Evolutionary conservation across 371 early-diverging fungal genomes (phyloP), one percentile per base, ranked within the genome.

Genomic region (Mortierella sp.): DNA sequence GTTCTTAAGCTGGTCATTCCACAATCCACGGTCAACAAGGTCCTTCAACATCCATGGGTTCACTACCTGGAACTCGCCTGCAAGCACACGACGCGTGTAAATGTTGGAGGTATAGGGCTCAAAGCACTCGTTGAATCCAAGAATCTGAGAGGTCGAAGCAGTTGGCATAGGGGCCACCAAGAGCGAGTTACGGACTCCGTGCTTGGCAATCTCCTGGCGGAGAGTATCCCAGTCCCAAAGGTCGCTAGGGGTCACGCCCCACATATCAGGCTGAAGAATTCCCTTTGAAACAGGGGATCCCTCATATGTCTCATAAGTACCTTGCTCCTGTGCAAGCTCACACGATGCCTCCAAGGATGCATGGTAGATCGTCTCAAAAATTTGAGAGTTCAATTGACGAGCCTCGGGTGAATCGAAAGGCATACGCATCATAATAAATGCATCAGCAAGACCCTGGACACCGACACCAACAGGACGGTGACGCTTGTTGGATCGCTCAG

Each of bases 1-100:
- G 84, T 99, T 98, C 84, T 98, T 97, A 89, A 99, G 93, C 56
- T 90, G 86, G 63, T 99, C 96, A 80, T 93, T 93, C 99, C 99
- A 99, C 55, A 99, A 81, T 30, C 94, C 94, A 50, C 95, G 84
- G 59, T 95, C 95, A 11, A 97, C 94, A 44, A 99, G 85, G 69
- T 99, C 99, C 66, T 94, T 93, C 52, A 99, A 85, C 81, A 99
- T 84, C 87, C 98, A 96, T 26, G 93, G 94, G 86, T 99, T 99
- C 50, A 99, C 99, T 30, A 99, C 92, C 85, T 99, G 99, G 93
- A 99, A 99, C 84, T 99, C 99, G 44, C 99, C 99, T 28, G 99
- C 97, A 63, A 99, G 87, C 5, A 99, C 99, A 72, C 99, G 94
- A 44, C 99, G 94, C 7, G 97, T 97, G 84, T 98, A 99, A 63